Conservation (phyloP, 805 yeast genomes). For the Cyberlindnera mycetangii region DNA sequence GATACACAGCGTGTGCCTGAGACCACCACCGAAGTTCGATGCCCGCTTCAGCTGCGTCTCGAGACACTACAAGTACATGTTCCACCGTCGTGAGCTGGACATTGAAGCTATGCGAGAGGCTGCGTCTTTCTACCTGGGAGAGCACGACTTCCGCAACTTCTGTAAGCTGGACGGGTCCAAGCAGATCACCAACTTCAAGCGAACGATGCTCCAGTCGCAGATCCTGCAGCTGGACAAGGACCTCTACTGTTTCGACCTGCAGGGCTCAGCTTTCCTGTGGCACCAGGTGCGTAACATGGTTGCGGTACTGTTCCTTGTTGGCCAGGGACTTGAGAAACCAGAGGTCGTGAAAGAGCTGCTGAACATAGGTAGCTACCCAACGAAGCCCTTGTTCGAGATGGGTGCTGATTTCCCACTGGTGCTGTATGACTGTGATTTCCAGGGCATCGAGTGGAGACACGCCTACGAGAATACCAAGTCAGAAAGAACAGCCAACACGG, state of each 20-base stretch:
- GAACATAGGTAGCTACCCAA: slow-evolving; percentile 52
- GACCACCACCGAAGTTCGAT: slow-evolving; percentile 82
- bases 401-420: slow-evolving; percentile 88
- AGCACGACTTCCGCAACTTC: slow-evolving; percentile 89
- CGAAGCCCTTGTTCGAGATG: slow-evolving; percentile 80
- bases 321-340: slow-evolving; percentile 70
- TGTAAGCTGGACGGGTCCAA: slow-evolving; percentile 94
- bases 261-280: slow-evolving; percentile 93
- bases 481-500: slow-evolving; percentile 39
- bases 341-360: slow-evolving; percentile 54
- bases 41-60: slow-evolving; percentile 89
- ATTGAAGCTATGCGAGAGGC: slow-evolving; percentile 67
- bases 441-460: slow-evolving; percentile 59
- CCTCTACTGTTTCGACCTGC: slow-evolving; percentile 67
- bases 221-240: slow-evolving; percentile 38
- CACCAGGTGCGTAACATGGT: slow-evolving; percentile 97
- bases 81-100: slow-evolving; percentile 54
- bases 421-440: slow-evolving; percentile 78
- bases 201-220: slow-evolving; percentile 55
- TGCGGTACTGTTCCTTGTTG: slow-evolving; percentile 76
- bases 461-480: slow-evolving; percentile 35
- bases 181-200: slow-evolving; percentile 75
- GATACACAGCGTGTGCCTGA: slow-evolving; percentile 73
- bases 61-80: slow-evolving; percentile 84
- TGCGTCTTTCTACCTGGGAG: slow-evolving; percentile 60